Conservation (phyloP, 768 basidiomycete genomes). For the Psilocybe cubensis region DNA sequence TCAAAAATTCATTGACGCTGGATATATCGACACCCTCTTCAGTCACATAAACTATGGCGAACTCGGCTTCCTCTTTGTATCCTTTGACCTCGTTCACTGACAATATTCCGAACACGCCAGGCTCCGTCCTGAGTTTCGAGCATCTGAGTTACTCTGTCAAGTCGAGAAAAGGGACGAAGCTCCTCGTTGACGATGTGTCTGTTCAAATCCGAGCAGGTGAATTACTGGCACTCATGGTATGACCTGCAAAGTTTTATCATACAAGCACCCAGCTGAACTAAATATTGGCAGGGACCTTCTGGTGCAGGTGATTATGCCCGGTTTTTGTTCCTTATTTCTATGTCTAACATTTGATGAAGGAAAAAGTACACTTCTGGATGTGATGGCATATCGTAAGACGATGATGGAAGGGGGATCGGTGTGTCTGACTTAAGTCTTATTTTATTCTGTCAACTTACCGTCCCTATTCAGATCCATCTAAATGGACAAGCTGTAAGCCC, state of each 20-base stretch:
- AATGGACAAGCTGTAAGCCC: constrained; percentile 32
- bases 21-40: too few species aligned
- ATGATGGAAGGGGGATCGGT: constrained; percentile 33
- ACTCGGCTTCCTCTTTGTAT: neutral
- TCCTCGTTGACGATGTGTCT: constrained; percentile 43
- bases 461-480: constrained; percentile 28
- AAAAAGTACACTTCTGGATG: constrained; percentile 48
- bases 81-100: neutral
- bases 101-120: neutral
- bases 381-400: constrained; percentile 45
- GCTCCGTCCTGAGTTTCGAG: constrained; percentile 36
- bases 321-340: too few species aligned
- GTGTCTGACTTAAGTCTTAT: constrained; percentile 8
- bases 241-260: constrained; percentile 9
- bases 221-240: constrained; percentile 46
- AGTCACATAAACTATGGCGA: too few species aligned
- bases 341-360: too few species aligned
- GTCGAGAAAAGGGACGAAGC: constrained; percentile 25
- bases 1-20: too few species aligned
- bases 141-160: constrained; percentile 37
- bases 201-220: constrained; percentile 43
- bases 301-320: constrained; percentile 44
- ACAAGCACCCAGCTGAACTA: too few species aligned
- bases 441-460: neutral
- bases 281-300: constrained; percentile 54